These are phyloP conservation scores for Lablab purpureus DNA, from an alignment of 306 rosid species.

Conservation along the genomic window DNA sequence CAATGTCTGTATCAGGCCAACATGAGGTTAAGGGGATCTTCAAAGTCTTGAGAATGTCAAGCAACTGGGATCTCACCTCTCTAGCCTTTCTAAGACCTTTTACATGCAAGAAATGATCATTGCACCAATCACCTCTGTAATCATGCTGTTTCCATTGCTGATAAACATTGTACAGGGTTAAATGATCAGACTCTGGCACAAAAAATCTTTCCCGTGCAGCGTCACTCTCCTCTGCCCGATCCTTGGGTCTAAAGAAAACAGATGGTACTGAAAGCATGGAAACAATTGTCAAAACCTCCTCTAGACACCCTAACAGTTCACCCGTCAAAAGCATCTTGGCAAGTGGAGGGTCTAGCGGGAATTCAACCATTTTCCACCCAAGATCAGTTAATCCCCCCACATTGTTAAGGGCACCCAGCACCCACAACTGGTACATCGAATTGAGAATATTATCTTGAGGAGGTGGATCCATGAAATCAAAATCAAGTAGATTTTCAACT, in stretches of 20 bases:
- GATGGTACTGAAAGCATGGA: constrained; percentile 99
- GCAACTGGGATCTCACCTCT: constrained; percentile 93
- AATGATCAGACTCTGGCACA: constrained; percentile 92
- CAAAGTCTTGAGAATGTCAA: constrained; percentile 88
- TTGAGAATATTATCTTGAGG: constrained; percentile 97
- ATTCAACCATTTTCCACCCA: constrained; percentile 99
- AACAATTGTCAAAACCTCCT: constrained; percentile 91
- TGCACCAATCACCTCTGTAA: constrained; percentile 98
- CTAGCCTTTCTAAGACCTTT: constrained; percentile 94
- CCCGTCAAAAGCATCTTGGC: constrained; percentile 99
- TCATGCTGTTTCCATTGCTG: constrained; percentile 98
- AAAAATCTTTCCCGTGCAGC: constrained; percentile 96
- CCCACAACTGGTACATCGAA: constrained; percentile 99
- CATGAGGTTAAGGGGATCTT: constrained; percentile 79
- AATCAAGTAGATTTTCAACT: constrained; percentile 91
- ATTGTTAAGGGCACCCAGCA: constrained; percentile 93
- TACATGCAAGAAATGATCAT: constrained; percentile 90
- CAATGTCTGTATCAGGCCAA: constrained; percentile 88
- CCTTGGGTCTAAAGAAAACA: constrained; percentile 96
- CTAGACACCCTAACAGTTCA: constrained; percentile 75
- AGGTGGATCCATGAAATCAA: constrained; percentile 99
- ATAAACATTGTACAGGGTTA: constrained; percentile 89
- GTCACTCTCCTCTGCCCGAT: constrained; percentile 95
- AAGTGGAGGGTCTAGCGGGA: constrained; percentile 95
- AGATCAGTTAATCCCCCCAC: constrained; percentile 90